These are phyloP conservation scores for Medicago ruthenica DNA, from an alignment of 306 rosid genomes.

Conservation along the genomic window DNA sequence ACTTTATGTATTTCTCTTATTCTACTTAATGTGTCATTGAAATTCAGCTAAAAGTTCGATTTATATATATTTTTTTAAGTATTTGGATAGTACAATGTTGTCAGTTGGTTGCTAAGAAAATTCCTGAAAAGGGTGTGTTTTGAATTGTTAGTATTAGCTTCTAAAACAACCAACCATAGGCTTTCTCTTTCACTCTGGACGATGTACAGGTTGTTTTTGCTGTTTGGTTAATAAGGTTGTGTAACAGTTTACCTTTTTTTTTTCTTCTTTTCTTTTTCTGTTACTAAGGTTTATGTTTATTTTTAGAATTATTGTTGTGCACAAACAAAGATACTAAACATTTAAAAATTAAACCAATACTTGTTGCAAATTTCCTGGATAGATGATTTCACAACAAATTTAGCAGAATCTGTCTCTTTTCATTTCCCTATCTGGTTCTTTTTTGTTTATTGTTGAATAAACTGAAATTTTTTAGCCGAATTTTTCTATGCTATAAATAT, in stretches of 20 bases:
- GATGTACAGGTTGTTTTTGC: slow-evolving; percentile 40
- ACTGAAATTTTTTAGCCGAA: slow-evolving; percentile 29
- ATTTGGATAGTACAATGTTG: too few relatives aligned
- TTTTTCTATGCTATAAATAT: slow-evolving; percentile 27
- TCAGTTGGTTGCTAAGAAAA: slow-evolving; percentile 33
- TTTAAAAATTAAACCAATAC: not conserved
- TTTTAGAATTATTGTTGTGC: too few relatives aligned
- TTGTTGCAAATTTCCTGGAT: not conserved
- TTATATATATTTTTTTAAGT: too few relatives aligned
- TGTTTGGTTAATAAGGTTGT: slow-evolving; percentile 35
- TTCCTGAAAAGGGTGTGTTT: not conserved
- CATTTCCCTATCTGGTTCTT: not conserved
- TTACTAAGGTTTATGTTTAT: slow-evolving; percentile 36
- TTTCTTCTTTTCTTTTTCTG: too few relatives aligned
- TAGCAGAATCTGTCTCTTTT: slow-evolving; percentile 29
- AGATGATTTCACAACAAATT: not conserved
- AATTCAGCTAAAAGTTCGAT: too few relatives aligned
- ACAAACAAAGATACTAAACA: too few relatives aligned
- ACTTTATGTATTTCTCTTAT: too few relatives aligned
- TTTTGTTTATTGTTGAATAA: slow-evolving; percentile 21
- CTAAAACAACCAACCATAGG: not conserved
- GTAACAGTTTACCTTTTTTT: slow-evolving; percentile 23
- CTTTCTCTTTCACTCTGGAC: slow-evolving; percentile 19
- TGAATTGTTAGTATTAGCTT: not conserved
- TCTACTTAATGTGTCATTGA: too few relatives aligned